Evolutionary conservation across 2,329 filamentous ascomycete species (phyloP).

Genomic region (Aschersonia sp.): DNA sequence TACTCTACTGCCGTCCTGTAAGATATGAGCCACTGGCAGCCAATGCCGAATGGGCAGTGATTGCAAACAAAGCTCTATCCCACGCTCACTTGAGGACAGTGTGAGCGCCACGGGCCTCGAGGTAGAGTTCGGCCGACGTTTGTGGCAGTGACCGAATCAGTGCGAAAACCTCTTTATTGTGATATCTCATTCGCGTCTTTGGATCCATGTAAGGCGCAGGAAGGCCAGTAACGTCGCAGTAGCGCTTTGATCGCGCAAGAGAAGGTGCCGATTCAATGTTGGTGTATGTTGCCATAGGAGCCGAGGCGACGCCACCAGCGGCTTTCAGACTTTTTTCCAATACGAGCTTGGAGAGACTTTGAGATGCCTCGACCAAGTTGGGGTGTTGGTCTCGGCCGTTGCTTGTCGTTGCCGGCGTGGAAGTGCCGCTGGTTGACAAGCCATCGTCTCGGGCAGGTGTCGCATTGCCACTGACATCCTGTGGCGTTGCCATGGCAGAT

Average conservation of each 20-base stretch:
- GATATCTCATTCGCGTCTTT: constrained; percentile 85
- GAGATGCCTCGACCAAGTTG: constrained; percentile 80
- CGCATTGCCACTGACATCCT: constrained; percentile 59
- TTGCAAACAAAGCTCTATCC: constrained; percentile 1
- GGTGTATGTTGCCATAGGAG: constrained; percentile 74
- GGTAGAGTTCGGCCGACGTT: constrained; percentile 70
- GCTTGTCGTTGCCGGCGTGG: constrained; percentile 34
- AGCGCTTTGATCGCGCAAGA: constrained; percentile 69
- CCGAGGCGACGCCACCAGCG: constrained; percentile 18
- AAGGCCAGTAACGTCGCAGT: constrained; percentile 91
- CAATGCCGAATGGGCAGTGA: neutral
- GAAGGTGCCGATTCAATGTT: constrained; percentile 94
- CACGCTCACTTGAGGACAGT: constrained; percentile 67
- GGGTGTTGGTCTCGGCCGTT: constrained; percentile 30
- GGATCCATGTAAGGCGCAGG: constrained; percentile 88
- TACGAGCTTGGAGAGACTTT: constrained; percentile 74
- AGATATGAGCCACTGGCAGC: no score
- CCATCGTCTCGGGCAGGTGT: constrained; percentile 44
- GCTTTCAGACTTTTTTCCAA: constrained; percentile 61
- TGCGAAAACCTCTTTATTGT: constrained; percentile 82
- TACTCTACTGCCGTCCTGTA: no score
- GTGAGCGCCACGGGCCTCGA: constrained; percentile 83
- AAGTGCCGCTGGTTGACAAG: constrained; percentile 40
- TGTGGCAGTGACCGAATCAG: constrained; percentile 70
- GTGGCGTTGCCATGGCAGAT: constrained; percentile 67